Base-by-base conservation (phyloP, 1,284 basidiomycete species). In the Leccinum subrobustum region DNA sequence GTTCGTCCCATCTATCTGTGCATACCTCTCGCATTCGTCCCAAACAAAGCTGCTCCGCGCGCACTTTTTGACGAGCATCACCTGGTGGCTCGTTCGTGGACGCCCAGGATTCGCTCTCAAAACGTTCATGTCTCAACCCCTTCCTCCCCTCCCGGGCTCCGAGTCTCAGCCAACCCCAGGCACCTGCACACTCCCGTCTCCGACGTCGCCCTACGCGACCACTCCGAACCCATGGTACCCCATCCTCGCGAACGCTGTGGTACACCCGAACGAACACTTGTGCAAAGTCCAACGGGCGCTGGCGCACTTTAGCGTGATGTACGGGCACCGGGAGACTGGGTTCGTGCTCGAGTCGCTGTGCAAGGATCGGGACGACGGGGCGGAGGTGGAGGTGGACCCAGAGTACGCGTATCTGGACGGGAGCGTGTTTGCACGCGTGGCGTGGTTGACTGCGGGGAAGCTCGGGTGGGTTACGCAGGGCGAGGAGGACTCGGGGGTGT, bases 231-330 rank as follows among this genome's bases (percentile, higher is more conserved):
- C 27, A 3, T 52, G 51, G 27, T 52, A 52, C 18, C 52, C 71
- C 9, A 59, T 75, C 51, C 62, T 77, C 18, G 64, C 71, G 2
- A 64, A 64, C 31, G 65, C 75, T 3, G 23, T 77, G 20, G 65
- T 71, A 37, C 73, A 75, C 57, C 81, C 83, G 2, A 84, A 89
- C 65, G 85, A 88, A 61, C 88, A 90, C 68, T 69, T 88, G 3
- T 78, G 81, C 61, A 89, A 89, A 72, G 67, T 80, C 9, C 81
- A 85, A 66, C 79, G 88, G 16, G 76, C 86, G 3, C 72, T 89
- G 25, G 78, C 80, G 5, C 81, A 85, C 70, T 86, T 79, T 64
- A 78, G 76, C 0, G 60, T 69, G n/a, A 57, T 81, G 44, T 87
- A 83, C 57, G 84, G 86, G 3, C 66, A 70, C 29, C 70, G 77